Base-by-base conservation (phyloP, 495 filamentous ascomycete genomes). In the Penicillium argentinense region DNA sequence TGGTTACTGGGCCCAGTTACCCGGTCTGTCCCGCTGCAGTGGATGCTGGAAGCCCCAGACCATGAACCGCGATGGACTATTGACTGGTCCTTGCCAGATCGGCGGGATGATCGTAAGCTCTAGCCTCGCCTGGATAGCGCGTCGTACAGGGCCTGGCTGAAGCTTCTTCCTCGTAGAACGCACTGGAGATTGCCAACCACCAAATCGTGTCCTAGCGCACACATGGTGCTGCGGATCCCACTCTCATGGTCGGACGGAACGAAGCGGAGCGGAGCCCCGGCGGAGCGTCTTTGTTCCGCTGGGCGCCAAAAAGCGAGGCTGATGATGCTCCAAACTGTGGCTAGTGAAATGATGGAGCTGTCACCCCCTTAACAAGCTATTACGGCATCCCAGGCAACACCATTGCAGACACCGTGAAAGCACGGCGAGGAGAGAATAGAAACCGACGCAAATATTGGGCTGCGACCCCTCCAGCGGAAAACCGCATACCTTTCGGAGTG, bases 41-140 rank as follows among this genome's bases (percentile, higher is more conserved):
- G 39, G 34, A 24, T 13, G 19, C 17, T 24, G 17, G 1, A 33
- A 33, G 17, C 29, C 13, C 29, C 29, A 16, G 17, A 16, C 29
- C 13, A 33, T 8, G 29, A 32, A 12, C 16, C 32, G 29, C 39
- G 45, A 17, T 22, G 26, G 47, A 57, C 47, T 60, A 54, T 54
- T 49, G 49, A 42, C 38, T 52, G 53, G 47, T 47, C 47, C 47
- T 42, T 50, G 52, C 21, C 44, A 43, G 54, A 59, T 61, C 47
- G 42, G 28, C 54, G 14, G 28, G n/a, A 28, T 33, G 58, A 61
- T 61, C 54, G 18, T 23, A 37, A 12, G 43, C 6, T 11, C 34
- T 42, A 45, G 45, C 38, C 38, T 32, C 22, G 27, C 22, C 26
- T 44, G 3, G 42, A 25, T 37, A 28, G 25, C 38, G 42, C 14